These are phyloP conservation scores for Gypsophila paniculata DNA, from an alignment of 179 eudicot genomes.

Conservation along the genomic window DNA sequence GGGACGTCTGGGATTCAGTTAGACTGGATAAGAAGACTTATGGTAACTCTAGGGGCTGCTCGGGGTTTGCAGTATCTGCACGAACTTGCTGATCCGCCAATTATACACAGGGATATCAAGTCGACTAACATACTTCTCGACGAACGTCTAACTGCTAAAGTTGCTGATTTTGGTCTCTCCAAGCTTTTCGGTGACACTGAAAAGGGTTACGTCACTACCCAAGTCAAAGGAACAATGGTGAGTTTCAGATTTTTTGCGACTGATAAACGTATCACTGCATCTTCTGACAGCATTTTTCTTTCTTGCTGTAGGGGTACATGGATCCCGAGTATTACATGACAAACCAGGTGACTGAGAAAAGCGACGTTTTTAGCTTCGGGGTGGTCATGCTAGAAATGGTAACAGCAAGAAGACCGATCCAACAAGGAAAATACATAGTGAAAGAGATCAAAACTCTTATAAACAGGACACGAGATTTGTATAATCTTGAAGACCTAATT, in stretches of 20 bases:
- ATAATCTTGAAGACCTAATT: conserved; percentile 32
- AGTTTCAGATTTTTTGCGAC: background rate
- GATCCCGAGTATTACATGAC: conserved; percentile 49
- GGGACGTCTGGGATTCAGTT: conserved; percentile 41
- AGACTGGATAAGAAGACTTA: conserved; percentile 44
- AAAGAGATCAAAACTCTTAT: conserved; percentile 30
- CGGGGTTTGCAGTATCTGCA: conserved; percentile 45
- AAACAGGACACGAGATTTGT: conserved; percentile 31
- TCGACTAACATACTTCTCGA: conserved; percentile 37
- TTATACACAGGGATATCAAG: conserved; percentile 44
- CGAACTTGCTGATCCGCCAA: conserved; percentile 51
- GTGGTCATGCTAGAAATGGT: conserved; percentile 46
- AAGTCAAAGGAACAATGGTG: conserved; percentile 53
- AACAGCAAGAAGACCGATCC: conserved; percentile 41
- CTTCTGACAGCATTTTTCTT: conserved; percentile 5
- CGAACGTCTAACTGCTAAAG: conserved; percentile 41
- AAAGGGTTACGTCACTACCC: conserved; percentile 46
- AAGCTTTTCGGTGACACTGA: conserved; percentile 40
- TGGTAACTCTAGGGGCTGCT: conserved; percentile 43
- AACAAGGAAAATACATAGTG: conserved; percentile 40
- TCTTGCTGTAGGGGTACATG: conserved; percentile 37
- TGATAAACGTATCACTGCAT: too few species aligned
- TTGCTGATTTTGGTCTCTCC: conserved; percentile 50
- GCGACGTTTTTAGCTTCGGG: conserved; percentile 44
- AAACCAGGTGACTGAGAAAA: conserved; percentile 44